Base-by-base conservation (phyloP, 192 early-diverging fungal species). In the Spizellomyces sp. region DNA sequence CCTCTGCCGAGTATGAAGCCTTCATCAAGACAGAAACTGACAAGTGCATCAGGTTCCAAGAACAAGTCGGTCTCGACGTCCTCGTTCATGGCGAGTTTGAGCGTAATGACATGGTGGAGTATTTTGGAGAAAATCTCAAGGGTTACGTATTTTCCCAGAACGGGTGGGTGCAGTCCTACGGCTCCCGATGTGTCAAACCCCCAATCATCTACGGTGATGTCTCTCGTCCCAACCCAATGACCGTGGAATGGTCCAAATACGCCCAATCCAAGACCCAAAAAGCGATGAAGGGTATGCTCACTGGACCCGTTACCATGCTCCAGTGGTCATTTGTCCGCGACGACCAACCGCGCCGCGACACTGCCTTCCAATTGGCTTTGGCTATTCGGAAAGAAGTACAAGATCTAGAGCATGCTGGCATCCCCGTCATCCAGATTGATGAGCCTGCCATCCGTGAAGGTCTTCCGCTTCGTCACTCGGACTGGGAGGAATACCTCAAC, bases 401-500 rank as follows among this genome's bases (percentile, higher is more conserved):
- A 54, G 96, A 99, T 75, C 83, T 99, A 27, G 97, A 98, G 80
- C 77, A 80, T 46, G 96, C 94, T 62, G 95, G 95, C 9, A 98
- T 96, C 80, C 82, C 87, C 64, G 90, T 89, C 58, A 96, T 99
- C 76, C 97, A 99, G 83, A 93, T 99, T 67, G 97, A 99, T 83
- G 97, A 99, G 84, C 96, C 97, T 27, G 97, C 97, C 69, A 96
- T 99, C 77, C 93, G 97, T 81, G 97, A 99, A 82, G 97, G 97
- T 74, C 85, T 99, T 45, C 97, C 97, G 7, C 89, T 99, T 67
- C 91, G 95, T 77, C 78, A 85, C 62, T 79, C 84, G 61, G 93
- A 97, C 77, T 95, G 92, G 88, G 88, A 87, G 58, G 87, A 80
- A 47, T 99, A 99, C 83, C 90, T 99, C 75, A 81, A 92, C 68